Evolutionary conservation across 495 filamentous ascomycete genomes (phyloP).

Genomic region (Podospora anserina): DNA sequence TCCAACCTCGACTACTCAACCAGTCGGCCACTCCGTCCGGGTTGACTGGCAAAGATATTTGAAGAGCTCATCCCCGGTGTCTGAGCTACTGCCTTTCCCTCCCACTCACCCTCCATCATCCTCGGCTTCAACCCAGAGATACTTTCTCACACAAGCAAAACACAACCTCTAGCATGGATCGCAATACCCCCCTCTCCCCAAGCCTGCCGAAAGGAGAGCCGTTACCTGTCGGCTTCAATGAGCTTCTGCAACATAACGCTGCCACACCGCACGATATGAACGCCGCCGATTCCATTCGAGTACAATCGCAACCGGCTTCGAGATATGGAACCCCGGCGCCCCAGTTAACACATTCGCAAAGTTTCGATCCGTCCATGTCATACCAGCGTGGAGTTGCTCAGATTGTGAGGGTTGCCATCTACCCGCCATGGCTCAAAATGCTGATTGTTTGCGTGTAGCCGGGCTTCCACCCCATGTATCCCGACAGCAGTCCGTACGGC

Average conservation of each 20-base stretch:
- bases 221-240: conserved; percentile 44
- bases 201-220: conserved; percentile 38
- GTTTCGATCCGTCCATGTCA: conserved; percentile 16
- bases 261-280: conserved; percentile 25
- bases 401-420: conserved; percentile 16
- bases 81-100: not conserved
- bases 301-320: conserved; percentile 42
- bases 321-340: conserved; percentile 43
- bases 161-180: conserved; percentile 31
- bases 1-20: not conserved
- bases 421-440: not conserved
- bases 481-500: conserved; percentile 32
- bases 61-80: not conserved
- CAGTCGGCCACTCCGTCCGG: not conserved
- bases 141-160: not conserved
- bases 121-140: not conserved
- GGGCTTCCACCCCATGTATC: conserved; percentile 39
- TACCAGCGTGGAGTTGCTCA: conserved; percentile 32
- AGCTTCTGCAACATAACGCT: conserved; percentile 52
- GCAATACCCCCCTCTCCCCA: conserved; percentile 41
- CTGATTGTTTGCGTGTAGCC: conserved; percentile 27
- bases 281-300: conserved; percentile 27
- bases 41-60: not conserved
- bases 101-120: not conserved
- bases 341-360: conserved; percentile 25